Evolutionary conservation across 805 yeast genomes (phyloP), one percentile per base, ranked within the genome.

Genomic region (Yamadazyma insecticola): DNA sequence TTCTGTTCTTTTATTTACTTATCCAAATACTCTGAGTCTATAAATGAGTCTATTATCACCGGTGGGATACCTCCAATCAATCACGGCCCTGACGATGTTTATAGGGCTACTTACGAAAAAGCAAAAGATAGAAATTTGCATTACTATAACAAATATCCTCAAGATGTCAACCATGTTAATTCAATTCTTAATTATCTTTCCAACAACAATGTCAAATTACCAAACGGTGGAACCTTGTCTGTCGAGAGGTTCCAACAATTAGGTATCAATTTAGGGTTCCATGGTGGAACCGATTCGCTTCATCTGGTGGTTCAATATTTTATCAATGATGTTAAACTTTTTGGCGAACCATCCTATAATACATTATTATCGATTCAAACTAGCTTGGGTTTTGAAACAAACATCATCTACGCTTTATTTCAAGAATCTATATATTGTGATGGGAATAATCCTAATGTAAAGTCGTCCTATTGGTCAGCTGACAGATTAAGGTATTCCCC

Each of bases 11-110:
- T 67, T 40, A 69, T 74, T 3, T 75, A 75, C 44, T 47, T 72
- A 13, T 71, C 78, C 3, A 55, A 56, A 33, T 67, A 51, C 39
- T 67, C 75, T 1, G 47, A 48, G 1, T 53, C 70, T 2, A 36
- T 76, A 16, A 56, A 55, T 24, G 66, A 62, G 29, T 70, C 70
- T 1, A 44, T 76, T 12, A 48, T 75, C 15, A 67, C 81, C 1
- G 82, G 79, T 2, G 82, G 81, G 5, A 59, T 76, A 10, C 81
- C 82, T 2, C 81, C 81, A 1, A 47, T 76, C 12, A 58, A 56
- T 5, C 46, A 42, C 19, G 43, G 57, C 1, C 63, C 73, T 4
- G 74, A 68, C 29, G 67, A 68, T 22, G 78, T 76, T 6, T 73
- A 75, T 40, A 32, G 36, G 8, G 70, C 70, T 2, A 71, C 79